A percentile compares a stretch with the other conserved stretches of the same genome.
Evolutionary conservation across 1,139 yeast species (phyloP).

Genomic region (Hansenula anomala): DNA sequence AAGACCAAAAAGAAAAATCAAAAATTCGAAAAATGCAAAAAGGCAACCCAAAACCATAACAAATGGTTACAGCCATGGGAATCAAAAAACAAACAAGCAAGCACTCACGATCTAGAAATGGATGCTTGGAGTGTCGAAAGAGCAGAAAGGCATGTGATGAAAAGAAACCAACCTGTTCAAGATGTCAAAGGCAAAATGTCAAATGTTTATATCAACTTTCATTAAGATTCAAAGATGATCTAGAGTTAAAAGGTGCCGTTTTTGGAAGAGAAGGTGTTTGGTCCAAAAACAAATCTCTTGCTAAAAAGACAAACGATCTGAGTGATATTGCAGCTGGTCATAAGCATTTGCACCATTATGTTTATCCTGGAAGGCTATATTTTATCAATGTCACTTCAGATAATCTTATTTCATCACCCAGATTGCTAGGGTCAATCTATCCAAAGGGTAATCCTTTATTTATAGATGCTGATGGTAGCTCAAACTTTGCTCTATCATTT

Average conservation of each 20-base stretch:
- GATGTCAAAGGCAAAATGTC: constrained; percentile 2
- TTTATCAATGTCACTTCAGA: constrained; percentile 3
- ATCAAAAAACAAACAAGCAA: too few relatives aligned
- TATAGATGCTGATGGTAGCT: neutral
- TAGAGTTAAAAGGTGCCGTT: constrained; percentile 4
- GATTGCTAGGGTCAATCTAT: neutral
- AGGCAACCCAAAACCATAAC: too few relatives aligned
- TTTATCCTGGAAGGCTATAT: neutral
- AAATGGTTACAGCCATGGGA: too few relatives aligned
- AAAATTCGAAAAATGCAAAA: too few relatives aligned
- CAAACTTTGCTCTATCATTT: constrained; percentile 5
- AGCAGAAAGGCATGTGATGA: constrained; percentile 6
- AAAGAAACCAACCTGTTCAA: constrained; percentile 5
- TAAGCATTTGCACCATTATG: neutral
- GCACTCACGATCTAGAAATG: constrained; percentile 8
- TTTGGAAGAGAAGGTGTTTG: constrained; percentile 12
- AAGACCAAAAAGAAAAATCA: too few relatives aligned
- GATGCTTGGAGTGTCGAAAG: constrained; percentile 7
- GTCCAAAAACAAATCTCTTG: constrained; percentile 1
- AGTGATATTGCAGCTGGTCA: neutral
- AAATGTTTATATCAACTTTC: constrained; percentile 4
- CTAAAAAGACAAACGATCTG: constrained; percentile 1
- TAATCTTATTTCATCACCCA: neutral
- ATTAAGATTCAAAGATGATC: constrained; percentile 8
- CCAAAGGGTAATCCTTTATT: neutral